phyloP scores from a whole-genome alignment of 768 basidiomycete genomes.

The Xerocomellus dryophilus region DNA sequence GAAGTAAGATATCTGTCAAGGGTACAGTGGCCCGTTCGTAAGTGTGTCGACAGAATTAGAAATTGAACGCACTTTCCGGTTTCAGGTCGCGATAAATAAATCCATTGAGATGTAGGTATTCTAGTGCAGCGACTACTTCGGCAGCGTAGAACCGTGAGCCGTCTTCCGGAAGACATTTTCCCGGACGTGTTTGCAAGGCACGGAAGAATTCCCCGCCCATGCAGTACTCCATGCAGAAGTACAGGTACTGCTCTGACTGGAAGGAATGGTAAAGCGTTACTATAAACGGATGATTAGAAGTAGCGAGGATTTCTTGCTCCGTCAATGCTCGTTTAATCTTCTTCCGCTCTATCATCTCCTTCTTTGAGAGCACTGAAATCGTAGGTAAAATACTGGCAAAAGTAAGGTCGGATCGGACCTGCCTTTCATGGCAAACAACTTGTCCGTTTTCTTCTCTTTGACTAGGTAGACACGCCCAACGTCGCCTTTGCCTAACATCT shows the following conservation, averaged over 20 bases:
- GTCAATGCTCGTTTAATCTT: constrained; percentile 99
- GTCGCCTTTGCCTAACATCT: constrained; percentile 97
- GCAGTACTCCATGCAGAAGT: constrained; percentile 99
- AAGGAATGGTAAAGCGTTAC: constrained; percentile 99
- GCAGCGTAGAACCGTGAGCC: constrained; percentile 97
- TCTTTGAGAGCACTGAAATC: constrained; percentile 87
- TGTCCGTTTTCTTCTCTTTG: constrained; percentile 94
- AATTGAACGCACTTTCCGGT: constrained; percentile 83
- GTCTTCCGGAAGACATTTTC: constrained; percentile 95
- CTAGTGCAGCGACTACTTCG: constrained; percentile 95
- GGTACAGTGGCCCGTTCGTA: neutral
- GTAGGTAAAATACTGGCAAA: constrained; percentile 15
- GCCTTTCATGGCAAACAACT: constrained; percentile 99
- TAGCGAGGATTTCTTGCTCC: constrained; percentile 98
- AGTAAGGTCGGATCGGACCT: constrained; percentile 28
- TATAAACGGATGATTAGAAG: constrained; percentile 99
- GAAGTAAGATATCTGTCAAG: constrained; percentile 84
- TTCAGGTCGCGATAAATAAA: constrained; percentile 99
- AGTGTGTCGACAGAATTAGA: constrained; percentile 10
- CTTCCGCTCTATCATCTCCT: constrained; percentile 99
- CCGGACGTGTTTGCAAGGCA: constrained; percentile 90
- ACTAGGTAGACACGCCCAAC: constrained; percentile 99
- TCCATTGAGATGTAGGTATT: constrained; percentile 98
- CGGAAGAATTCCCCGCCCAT: constrained; percentile 99
- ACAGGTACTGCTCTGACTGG: constrained; percentile 96